Base-by-base conservation (phyloP, 2,329 filamentous ascomycete genomes). In the Fusarium pseudograminearum region DNA sequence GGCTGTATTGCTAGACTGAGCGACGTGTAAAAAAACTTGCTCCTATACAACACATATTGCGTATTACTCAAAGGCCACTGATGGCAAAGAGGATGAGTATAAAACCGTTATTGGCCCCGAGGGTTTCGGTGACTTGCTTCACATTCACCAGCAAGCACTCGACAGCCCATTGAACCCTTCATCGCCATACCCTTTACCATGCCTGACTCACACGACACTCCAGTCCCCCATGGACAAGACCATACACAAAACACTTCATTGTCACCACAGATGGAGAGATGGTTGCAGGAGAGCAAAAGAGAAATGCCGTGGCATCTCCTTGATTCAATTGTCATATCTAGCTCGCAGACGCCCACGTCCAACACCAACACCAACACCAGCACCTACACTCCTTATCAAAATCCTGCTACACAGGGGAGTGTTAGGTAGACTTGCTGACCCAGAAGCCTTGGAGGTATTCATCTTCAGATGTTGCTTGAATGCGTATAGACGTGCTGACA, bases 241-340 rank as follows among this genome's bases (percentile, higher is more conserved):
- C 8, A 15, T 0, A 7, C 7, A 7, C 69, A 52, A 3, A 52
- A 20, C 31, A n/a, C 14, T 0, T 0, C 9, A 5, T 41, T 48
- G 5, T 47, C 63, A 2, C 41, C 54, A 0, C 45, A 4, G 0
- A 4, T 51, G 7, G 67, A 57, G 7, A 31, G 36, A 12, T 73
- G 59, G 59, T 0, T 73, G 30, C 30, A 11, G 28, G 59, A 73
- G 50, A 12, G 1, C 15, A 45, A 20, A 0, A 50, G 42, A 2
- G 30, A 62, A 0, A 63, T 56, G 55, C 67, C 70, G 0, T 74
- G 57, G 55, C 2, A 73, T 9, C 26, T 1, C 11, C 0, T 52
- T 38, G 33, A 2, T n/a, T 65, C 30, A 7, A 10, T 72, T 55
- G 11, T 14, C n/a, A 1, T 3, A 8, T 26, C 38, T n/a, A 30